Percentiles rank a stretch among this genome's conserved stretches.
These are phyloP conservation scores for Neurospora sp. DNA, from an alignment of 495 filamentous ascomycete genomes.

Conservation along the genomic window DNA sequence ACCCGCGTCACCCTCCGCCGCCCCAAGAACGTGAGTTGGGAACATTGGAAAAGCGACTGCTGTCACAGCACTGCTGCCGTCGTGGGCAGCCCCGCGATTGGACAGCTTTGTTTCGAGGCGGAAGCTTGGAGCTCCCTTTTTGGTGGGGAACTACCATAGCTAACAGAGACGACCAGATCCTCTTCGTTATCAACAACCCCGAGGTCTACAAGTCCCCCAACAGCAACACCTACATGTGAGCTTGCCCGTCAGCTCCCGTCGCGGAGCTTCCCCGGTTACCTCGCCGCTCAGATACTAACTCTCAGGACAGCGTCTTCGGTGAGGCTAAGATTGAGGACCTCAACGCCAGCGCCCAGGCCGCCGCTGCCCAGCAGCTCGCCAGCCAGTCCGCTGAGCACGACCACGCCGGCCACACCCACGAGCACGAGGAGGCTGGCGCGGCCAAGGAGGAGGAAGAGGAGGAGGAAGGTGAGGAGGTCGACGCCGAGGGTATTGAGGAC, in stretches of 20 bases:
- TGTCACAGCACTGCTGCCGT: not conserved
- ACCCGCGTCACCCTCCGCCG: constrained; percentile 94
- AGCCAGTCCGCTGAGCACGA: constrained; percentile 63
- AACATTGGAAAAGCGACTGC: not conserved
- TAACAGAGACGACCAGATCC: constrained; percentile 53
- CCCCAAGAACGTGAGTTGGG: constrained; percentile 85
- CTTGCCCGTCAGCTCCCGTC: constrained; percentile 1
- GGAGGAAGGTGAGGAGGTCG: constrained; percentile 91
- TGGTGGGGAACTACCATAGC: constrained; percentile 3
- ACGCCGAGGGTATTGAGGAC: constrained; percentile 84
- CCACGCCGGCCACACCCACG: constrained; percentile 48
- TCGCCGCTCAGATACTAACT: not conserved
- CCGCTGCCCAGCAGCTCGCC: constrained; percentile 83
- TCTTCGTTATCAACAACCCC: constrained; percentile 98
- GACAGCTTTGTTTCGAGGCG: not conserved
- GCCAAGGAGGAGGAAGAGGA: constrained; percentile 79
- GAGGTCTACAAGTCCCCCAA: constrained; percentile 98
- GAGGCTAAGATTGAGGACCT: constrained; percentile 99
- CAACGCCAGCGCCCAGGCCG: constrained; percentile 92
- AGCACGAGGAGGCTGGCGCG: constrained; percentile 57
- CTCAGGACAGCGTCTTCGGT: constrained; percentile 75
- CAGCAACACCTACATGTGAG: constrained; percentile 99
- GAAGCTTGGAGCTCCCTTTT: not conserved
- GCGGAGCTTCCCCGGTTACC: not conserved
- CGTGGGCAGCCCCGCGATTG: not conserved